Conservation (phyloP, 345 rosid species). For the Lumnitzera racemosa region DNA sequence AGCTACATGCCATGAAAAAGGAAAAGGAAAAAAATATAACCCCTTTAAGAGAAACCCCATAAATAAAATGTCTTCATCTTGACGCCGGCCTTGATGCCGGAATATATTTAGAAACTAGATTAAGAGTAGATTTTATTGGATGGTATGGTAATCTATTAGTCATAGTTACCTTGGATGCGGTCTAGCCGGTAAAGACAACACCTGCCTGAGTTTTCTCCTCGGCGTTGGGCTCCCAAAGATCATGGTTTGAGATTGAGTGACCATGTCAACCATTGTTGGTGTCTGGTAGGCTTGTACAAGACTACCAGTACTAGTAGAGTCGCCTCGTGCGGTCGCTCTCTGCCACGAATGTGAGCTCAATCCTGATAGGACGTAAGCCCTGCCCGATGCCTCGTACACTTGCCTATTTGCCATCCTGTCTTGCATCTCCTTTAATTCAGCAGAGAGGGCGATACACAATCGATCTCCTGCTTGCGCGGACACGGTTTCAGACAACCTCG, state of each 20-base stretch:
- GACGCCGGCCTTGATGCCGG: too few relatives aligned
- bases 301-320: constrained; percentile 62
- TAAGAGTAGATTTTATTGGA: neutral
- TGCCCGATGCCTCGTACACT: constrained; percentile 73
- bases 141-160: neutral
- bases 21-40: too few relatives aligned
- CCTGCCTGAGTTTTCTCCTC: constrained; percentile 57
- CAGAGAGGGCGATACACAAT: constrained; percentile 56
- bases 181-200: constrained; percentile 58
- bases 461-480: constrained; percentile 60
- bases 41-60: too few relatives aligned
- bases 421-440: constrained; percentile 88
- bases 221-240: constrained; percentile 34
- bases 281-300: constrained; percentile 79
- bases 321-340: constrained; percentile 94
- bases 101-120: too few relatives aligned
- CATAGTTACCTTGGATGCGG: constrained; percentile 55
- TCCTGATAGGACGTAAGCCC: constrained; percentile 90
- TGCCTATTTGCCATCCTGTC: constrained; percentile 87
- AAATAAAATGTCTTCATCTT: too few relatives aligned
- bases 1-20: too few relatives aligned
- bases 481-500: constrained; percentile 39
- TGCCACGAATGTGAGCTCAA: constrained; percentile 99
- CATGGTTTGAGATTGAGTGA: constrained; percentile 85
- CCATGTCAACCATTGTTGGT: constrained; percentile 91